Evolutionary conservation across 2,329 filamentous ascomycete genomes (phyloP), one percentile per base, ranked within the genome.

Genomic region (Talaromyces rugulosus): DNA sequence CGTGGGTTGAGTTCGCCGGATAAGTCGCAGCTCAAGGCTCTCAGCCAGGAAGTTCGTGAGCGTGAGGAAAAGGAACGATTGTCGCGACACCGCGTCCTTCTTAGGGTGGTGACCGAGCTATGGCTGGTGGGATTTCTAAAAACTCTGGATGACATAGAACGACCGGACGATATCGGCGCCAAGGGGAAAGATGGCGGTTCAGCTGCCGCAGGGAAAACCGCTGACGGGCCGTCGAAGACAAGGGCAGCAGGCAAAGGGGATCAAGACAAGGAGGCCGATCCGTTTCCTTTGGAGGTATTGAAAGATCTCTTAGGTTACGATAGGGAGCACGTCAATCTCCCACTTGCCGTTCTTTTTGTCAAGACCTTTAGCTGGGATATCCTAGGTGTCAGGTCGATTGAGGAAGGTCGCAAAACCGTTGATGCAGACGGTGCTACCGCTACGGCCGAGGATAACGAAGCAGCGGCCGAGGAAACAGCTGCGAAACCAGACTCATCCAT

Each of bases 291-390:
- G 23, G 95, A 99, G 74, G 94, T 98, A n/a, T 81, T 99, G 47
- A 99, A 99, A 78, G 96, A 99, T 73, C 85, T 99, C 66, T 84
- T 99, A 16, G 92, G 93, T 7, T 89, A 98, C 72, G 95, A 99
- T 74, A 87, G 92, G 60, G 94, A 99, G 68, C 95, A 98, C 72
- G 82, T 87, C 60, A 99, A 98, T 71, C 79, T 99, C 51, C 92
- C 95, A 1, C 81, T 99, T 53, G 89, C 97, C 5, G 95, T 98
- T 58, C 85, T 96, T 14, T 99, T 99, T 71, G 93, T 96, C 67
- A 99, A 97, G 78, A 89, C 91, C 18, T 99, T 98, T 70, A 89
- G 90, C 65, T 99, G 94, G 93, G 96, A 99, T 77, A 86, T 98
- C 40, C 79, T 99, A 14, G 95, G 95, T 2, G 86, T 93, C 30